These are phyloP conservation scores for Ascochyta koolunga DNA, from an alignment of 2,329 filamentous ascomycete species.

Conservation along the genomic window DNA sequence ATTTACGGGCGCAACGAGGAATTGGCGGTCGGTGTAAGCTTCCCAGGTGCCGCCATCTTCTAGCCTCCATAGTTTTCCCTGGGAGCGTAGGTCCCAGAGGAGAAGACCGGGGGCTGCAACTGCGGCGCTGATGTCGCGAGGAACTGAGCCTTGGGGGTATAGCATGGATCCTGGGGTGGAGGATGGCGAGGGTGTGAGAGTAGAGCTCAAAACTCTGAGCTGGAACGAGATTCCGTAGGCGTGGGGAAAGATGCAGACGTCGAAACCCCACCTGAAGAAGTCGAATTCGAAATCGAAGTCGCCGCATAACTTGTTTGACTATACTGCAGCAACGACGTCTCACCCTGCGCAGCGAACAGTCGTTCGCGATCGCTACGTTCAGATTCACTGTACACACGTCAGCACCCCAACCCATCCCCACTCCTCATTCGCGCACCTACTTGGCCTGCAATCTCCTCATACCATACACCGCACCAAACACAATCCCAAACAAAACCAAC, in stretches of 20 bases:
- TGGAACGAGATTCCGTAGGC: not conserved
- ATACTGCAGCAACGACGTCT: not conserved
- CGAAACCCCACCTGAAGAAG: not conserved
- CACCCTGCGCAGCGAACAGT: not conserved
- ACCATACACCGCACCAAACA: conserved; percentile 6
- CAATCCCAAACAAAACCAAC: not conserved
- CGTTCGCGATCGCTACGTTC: not conserved
- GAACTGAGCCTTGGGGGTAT: not conserved
- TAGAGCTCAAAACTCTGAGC: not conserved
- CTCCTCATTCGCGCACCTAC: not conserved
- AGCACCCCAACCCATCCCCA: not conserved
- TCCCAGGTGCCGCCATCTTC: conserved; percentile 1
- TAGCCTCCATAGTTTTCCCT: not conserved
- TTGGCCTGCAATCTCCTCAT: not conserved
- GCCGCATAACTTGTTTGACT: not conserved
- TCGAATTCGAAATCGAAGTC: not conserved
- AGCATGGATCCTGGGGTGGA: not conserved
- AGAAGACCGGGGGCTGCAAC: not conserved
- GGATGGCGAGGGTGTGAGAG: not conserved
- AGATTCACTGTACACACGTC: not conserved
- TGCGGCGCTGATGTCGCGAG: conserved; percentile 2
- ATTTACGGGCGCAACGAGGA: conserved; percentile 11
- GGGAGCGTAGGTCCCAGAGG: conserved; percentile 1
- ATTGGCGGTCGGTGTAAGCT: conserved; percentile 4
- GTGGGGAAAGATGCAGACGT: not conserved